Base-by-base conservation (phyloP, 2,329 filamentous ascomycete species). In the Aspergillus tubingensis region DNA sequence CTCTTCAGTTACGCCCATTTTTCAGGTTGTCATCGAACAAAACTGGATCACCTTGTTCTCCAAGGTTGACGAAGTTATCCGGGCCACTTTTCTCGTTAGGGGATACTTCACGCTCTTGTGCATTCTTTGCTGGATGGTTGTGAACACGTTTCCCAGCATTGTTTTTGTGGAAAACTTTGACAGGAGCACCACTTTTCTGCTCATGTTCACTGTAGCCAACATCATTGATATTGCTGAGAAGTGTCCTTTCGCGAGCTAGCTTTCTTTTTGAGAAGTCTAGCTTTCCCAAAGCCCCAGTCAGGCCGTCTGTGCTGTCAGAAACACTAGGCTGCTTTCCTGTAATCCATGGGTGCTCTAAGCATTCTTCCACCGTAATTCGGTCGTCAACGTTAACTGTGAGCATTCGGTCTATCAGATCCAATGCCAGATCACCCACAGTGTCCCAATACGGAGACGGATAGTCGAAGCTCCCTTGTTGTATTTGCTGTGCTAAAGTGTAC, bases 401-500 rank as follows among this genome's bases (percentile, higher is more conserved):
- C 95, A 99, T 99, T 44, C 85, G 85, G 75, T 99, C 95, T 67
- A 99, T 98, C 36, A 99, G 83, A 67, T 98, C 92, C 56, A 99
- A 82, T 7, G 94, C 95, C 57, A 90, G 85, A 66, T 98, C 93
- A 70, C 91, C 89, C 30, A 96, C 88, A 2, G 87, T 86, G 75
- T 96, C 92, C 92, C 92, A 99, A 77, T 98, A 98, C 0, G 95
- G 95, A 1, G 92, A 96, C 0, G 95, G 94, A 71, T 97, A 99
- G 76, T 97, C 91, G 72, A 96, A 99, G 19, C 88, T 85, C 15
- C 91, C 95, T 75, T 86, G 85, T 75, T 90, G 93, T 78, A 96
- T 98, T 79, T 98, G 93, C 68, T 96, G 89, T 1, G 90, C 90
- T 48, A 98, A 82, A 0, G 85, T 91, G 73, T 91, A 97, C 2